Evolutionary conservation across 805 yeast genomes (phyloP), one percentile per base, ranked within the genome.

Genomic region (Ogataea nonfermentans): DNA sequence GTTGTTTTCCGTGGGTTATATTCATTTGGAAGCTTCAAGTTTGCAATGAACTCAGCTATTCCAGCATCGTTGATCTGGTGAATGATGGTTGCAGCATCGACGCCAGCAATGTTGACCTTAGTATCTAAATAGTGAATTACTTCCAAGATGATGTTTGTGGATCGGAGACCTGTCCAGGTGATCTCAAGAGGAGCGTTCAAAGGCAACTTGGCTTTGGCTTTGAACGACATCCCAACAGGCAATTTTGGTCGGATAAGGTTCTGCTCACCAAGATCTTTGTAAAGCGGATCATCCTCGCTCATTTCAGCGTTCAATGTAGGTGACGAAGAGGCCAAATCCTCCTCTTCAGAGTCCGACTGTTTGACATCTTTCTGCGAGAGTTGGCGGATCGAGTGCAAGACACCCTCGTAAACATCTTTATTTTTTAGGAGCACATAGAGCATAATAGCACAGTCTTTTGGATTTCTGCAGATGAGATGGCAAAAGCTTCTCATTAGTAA

Each of bases 191-290:
- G 70, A 3, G 74, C 68, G 44, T 73, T 72, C 25, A 61, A 59
- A 0, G 80, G 77, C 23, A 68, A 59, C 46, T 81, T 81, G 11
- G 76, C 74, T 31, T 68, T 70, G 2, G 82, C 79, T 35, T 67
- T 73, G 12, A 55, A 51, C 0, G 85, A 75, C 85, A 81, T 78
- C 3, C 87, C 86, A 1, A 68, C 57, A 4, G 82, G 83, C 9
- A 68, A 71, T 17, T 57, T 65, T 5, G 84, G 79, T 38, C 75
- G 57, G 25, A 65, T 51, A 35, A 76, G 56, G 25, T 35, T 33
- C 9, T 41, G 42, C n/a, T 55, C 66, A 17, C 55, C 52, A 4
- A 41, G 43, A 12, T 13, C 28, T 9, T 19, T 22, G 27, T 16
- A 36, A 10, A 35, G 16, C 19, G 40, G 40, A 22, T 40, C 43